Conservation (phyloP, 352 stramenopile genomes). For the Thalassiosira sp. region DNA sequence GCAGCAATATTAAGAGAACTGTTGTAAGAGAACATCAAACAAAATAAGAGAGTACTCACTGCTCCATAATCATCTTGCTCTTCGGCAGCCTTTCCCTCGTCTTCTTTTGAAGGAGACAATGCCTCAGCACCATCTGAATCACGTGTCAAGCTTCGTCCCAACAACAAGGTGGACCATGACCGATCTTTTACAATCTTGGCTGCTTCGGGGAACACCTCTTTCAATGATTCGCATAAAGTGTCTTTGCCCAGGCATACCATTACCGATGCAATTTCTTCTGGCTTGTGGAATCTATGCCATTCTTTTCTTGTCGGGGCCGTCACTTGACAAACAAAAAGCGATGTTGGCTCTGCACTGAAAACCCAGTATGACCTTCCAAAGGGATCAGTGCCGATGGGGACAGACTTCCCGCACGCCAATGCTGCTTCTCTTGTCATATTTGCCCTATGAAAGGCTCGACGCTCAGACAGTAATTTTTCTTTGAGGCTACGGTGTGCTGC, state of each 20-base stretch:
- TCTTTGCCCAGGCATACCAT: slow-evolving; percentile 77
- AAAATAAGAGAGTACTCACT: slow-evolving; percentile 45
- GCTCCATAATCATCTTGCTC: slow-evolving; percentile 50
- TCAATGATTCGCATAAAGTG: slow-evolving; percentile 61
- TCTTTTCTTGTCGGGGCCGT: slow-evolving; percentile 22
- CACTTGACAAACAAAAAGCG: slow-evolving; percentile 74
- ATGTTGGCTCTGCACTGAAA: slow-evolving; percentile 70
- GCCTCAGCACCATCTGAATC: slow-evolving; percentile 7
- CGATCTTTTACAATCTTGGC: slow-evolving; percentile 57
- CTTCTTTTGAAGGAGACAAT: slow-evolving; percentile 20
- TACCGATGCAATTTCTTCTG: slow-evolving; percentile 80
- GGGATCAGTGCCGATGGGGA: slow-evolving; percentile 71
- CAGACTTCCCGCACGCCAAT: slow-evolving; percentile 72
- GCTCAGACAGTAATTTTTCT: slow-evolving; percentile 64
- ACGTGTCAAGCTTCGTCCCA: slow-evolving; percentile 43
- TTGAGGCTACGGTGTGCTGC: slow-evolving; percentile 75
- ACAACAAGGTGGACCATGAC: slow-evolving; percentile 70
- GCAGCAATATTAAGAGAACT: not conserved
- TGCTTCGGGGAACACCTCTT: slow-evolving; percentile 71
- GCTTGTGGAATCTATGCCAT: slow-evolving; percentile 71
- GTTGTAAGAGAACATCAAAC: slow-evolving; percentile 1
- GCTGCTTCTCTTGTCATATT: slow-evolving; percentile 65
- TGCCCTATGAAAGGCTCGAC: slow-evolving; percentile 52
- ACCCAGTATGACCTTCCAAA: slow-evolving; percentile 79
- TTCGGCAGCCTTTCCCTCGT: slow-evolving; percentile 4